A percentile compares a stretch with the other conserved stretches of the same genome.
These are phyloP conservation scores for Amphirosellinia nigrospora DNA, from an alignment of 495 filamentous ascomycete genomes.

Conservation along the genomic window DNA sequence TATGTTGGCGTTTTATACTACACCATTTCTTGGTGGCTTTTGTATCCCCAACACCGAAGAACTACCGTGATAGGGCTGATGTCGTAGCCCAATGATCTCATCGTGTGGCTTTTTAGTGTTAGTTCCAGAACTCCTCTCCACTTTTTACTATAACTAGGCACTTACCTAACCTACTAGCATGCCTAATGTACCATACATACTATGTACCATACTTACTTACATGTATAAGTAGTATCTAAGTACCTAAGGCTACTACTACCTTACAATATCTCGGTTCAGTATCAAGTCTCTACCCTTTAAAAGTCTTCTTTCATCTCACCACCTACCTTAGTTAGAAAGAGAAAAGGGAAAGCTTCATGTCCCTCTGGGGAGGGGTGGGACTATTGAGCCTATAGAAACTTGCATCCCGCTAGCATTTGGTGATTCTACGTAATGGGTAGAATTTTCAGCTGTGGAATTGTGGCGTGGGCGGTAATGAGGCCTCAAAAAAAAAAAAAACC, in stretches of 20 bases:
- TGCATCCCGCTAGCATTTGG: background rate
- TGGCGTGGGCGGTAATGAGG: slow-evolving; percentile 8
- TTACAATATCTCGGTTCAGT: too few relatives aligned
- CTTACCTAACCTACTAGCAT: too few relatives aligned
- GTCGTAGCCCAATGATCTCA: background rate
- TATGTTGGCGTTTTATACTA: background rate
- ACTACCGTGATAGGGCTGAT: background rate
- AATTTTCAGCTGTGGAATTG: slow-evolving; percentile 2
- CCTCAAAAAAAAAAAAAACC: background rate
- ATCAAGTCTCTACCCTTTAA: too few relatives aligned
- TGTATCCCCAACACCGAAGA: background rate
- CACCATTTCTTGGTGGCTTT: background rate
- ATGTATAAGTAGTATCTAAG: too few relatives aligned
- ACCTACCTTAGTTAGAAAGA: background rate
- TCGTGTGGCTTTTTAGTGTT: background rate
- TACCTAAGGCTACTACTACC: too few relatives aligned
- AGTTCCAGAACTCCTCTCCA: background rate
- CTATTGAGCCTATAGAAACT: background rate
- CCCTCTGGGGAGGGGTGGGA: background rate
- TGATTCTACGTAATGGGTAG: background rate
- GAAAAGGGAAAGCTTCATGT: background rate
- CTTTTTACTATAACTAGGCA: too few relatives aligned
- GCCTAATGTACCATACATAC: too few relatives aligned
- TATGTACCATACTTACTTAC: too few relatives aligned
- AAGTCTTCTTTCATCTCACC: background rate